Conservation (phyloP, 768 basidiomycete species). For the Lactarius sp. region DNA sequence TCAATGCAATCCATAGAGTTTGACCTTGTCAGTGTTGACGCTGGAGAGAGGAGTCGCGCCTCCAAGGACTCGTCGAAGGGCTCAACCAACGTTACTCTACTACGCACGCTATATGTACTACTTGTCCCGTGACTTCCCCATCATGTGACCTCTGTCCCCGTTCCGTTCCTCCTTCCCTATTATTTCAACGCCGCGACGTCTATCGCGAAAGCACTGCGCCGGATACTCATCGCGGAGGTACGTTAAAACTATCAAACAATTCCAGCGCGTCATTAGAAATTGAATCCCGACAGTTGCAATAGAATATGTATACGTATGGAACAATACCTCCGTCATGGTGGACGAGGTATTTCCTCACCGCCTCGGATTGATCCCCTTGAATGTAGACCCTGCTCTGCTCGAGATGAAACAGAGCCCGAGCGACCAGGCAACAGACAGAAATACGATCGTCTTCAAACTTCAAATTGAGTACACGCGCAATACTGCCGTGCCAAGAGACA, state of each 20-base stretch:
- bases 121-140: too few relatives aligned
- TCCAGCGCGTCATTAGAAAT: neutral
- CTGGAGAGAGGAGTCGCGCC: slow-evolving; percentile 30
- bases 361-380: slow-evolving; percentile 86
- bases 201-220: slow-evolving; percentile 89
- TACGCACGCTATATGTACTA: too few relatives aligned
- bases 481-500: slow-evolving; percentile 48
- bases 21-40: slow-evolving; percentile 92
- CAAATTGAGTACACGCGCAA: slow-evolving; percentile 62
- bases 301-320: slow-evolving; percentile 87
- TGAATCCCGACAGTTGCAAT: slow-evolving; percentile 72
- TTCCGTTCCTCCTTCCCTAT: too few relatives aligned
- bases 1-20: slow-evolving; percentile 87
- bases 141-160: too few relatives aligned
- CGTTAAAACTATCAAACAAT: neutral
- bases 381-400: slow-evolving; percentile 74
- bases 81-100: too few relatives aligned
- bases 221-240: slow-evolving; percentile 93
- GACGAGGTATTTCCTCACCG: slow-evolving; percentile 93
- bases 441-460: slow-evolving; percentile 84
- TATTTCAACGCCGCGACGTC: slow-evolving; percentile 33
- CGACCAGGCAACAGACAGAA: slow-evolving; percentile 76
- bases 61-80: too few relatives aligned
- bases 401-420: slow-evolving; percentile 46
- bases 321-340: slow-evolving; percentile 90